Evolutionary conservation across 352 stramenopile genomes (phyloP).

Genomic region (Aphanomyces invadans): DNA sequence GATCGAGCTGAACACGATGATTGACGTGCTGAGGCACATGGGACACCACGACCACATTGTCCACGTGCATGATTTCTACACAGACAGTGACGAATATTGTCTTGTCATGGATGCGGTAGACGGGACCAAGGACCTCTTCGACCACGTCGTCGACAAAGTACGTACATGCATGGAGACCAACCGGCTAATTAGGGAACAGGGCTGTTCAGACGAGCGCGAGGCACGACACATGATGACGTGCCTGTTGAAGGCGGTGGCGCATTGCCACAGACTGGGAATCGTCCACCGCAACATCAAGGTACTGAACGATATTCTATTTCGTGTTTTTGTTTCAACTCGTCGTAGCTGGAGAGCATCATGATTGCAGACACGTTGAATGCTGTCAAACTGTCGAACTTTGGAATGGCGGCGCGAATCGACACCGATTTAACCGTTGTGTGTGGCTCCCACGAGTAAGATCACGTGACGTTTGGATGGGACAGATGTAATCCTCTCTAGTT

Average conservation of each 20-base stretch:
- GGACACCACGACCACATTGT: constrained; percentile 56
- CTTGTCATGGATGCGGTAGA: constrained; percentile 82
- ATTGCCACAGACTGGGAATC: not conserved
- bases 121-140: constrained; percentile 84
- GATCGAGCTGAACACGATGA: constrained; percentile 57
- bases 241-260: not conserved
- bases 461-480: not conserved
- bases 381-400: constrained; percentile 17
- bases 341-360: constrained; percentile 21
- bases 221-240: not conserved
- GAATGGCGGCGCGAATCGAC: not conserved
- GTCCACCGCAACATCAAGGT: constrained; percentile 26
- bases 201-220: not conserved
- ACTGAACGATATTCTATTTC: not conserved
- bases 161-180: not conserved
- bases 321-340: not conserved
- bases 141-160: constrained; percentile 85
- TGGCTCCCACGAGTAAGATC: constrained; percentile 14
- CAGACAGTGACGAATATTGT: constrained; percentile 48
- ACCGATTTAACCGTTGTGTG: not conserved
- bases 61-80: constrained; percentile 31
- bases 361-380: not conserved
- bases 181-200: not conserved
- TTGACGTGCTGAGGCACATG: constrained; percentile 52
- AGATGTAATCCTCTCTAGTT: constrained; percentile 29